Evolutionary conservation across 345 rosid species (phyloP), one percentile per base, ranked within the genome.

Genomic region (Barbarea vulgaris): DNA sequence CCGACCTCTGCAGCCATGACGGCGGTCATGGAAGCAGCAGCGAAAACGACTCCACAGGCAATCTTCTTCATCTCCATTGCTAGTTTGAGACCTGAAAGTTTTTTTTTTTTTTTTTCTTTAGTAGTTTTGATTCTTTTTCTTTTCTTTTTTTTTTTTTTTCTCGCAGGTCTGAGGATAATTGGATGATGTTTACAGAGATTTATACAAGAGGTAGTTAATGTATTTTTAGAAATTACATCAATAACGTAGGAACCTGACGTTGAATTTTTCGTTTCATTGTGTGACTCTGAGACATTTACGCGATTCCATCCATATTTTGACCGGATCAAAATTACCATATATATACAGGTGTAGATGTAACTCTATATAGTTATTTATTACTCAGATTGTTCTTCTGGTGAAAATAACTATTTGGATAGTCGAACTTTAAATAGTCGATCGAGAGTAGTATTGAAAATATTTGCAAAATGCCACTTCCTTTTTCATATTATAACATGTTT

Each of bases 41-140:
- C 87, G 0, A 85, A 7, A 21, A 88, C 71, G 76, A 86, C 76
- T 19, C 84, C 90, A 9, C 71, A 84, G 61, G 83, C 80, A 79
- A 90, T 82, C 87, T 85, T 93, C 83, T 87, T 89, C 88, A 83
- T 68, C 67, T 81, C 93, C 95, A 93, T 93, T 81, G 50, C 17
- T 78, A 67, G 76, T 63, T 62, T 63, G 70, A 75, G 78, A 67
- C 78, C 75, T 73, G 75, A 52, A 73, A 68, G 71, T 21, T 37
- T 6, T 39, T 30, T 47, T 36, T 19, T 27, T 19, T 46, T 67
- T 46, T 6, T 4, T 13, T 21, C 54, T 47, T 56, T 37, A 22
- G 10, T 50, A 10, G 56, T 52, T 48, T 24, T 77, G 33, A 17
- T 75, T 14, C 9, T n/a, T 54, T 34, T 5, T 31, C 4, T 50